These are phyloP conservation scores for Suillus plorans DNA, from an alignment of 768 basidiomycete genomes.

Conservation along the genomic window DNA sequence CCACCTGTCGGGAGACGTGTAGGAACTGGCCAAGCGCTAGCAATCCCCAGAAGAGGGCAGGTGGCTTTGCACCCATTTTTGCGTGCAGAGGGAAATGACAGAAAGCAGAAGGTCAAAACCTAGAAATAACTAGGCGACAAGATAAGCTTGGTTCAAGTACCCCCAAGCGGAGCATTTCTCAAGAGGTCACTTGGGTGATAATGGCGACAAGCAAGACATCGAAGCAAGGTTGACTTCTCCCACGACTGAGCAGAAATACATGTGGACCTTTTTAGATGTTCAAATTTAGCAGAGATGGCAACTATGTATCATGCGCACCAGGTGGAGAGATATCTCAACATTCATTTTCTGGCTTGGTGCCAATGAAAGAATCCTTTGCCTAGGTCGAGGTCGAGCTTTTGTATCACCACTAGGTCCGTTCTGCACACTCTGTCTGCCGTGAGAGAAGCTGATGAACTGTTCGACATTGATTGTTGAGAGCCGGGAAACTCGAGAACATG, in stretches of 20 bases:
- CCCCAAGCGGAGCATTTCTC: background rate
- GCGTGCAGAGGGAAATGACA: background rate
- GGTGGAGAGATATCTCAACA: background rate
- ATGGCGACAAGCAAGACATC: slow-evolving; percentile 7
- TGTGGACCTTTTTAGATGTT: background rate
- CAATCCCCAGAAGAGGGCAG: slow-evolving; percentile 3
- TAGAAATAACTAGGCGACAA: background rate
- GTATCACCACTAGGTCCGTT: background rate
- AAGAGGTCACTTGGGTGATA: slow-evolving; percentile 2
- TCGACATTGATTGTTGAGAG: background rate
- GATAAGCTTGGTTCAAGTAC: background rate
- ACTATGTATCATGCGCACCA: background rate
- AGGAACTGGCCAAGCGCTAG: slow-evolving; percentile 3
- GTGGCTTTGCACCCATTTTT: slow-evolving; percentile 2
- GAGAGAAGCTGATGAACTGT: background rate
- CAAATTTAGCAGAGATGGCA: background rate
- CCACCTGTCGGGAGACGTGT: background rate
- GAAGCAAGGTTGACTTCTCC: background rate
- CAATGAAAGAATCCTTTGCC: background rate
- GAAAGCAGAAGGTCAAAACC: background rate
- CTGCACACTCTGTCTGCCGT: background rate
- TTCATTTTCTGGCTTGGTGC: background rate
- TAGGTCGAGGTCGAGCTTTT: background rate
- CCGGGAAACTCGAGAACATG: background rate
- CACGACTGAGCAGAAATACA: slow-evolving; percentile 1